A percentile compares a stretch with the other conserved stretches of the same genome.
These are phyloP conservation scores for Quercus parvula DNA, from an alignment of 306 rosid species.

Conservation along the genomic window DNA sequence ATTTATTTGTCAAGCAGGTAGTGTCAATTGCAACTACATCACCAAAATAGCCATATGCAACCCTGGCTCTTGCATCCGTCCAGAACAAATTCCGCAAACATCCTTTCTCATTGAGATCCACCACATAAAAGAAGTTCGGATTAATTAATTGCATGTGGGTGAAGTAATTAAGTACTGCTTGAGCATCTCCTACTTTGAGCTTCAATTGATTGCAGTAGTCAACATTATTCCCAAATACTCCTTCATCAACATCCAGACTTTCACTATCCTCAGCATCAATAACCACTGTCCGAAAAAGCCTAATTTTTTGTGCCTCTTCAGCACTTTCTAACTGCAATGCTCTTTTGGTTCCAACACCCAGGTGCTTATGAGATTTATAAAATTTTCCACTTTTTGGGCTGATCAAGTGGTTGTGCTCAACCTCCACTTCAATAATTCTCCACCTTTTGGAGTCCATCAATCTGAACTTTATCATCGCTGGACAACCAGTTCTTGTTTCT, in stretches of 20 bases:
- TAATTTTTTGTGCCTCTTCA: constrained; percentile 52
- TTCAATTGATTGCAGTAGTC: constrained; percentile 46
- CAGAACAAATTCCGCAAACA: constrained; percentile 70
- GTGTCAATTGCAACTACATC: constrained; percentile 59
- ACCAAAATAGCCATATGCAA: constrained; percentile 47
- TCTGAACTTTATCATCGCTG: constrained; percentile 79
- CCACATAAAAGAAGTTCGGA: constrained; percentile 61
- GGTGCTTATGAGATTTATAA: constrained; percentile 62
- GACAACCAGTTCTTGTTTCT: constrained; percentile 77
- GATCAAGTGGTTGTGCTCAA: constrained; percentile 79
- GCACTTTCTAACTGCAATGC: constrained; percentile 42
- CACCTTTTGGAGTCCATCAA: constrained; percentile 69
- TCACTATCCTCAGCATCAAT: constrained; percentile 42
- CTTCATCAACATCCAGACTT: constrained; percentile 36
- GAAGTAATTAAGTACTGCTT: constrained; percentile 49
- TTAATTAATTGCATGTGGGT: constrained; percentile 44
- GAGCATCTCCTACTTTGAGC: constrained; percentile 57
- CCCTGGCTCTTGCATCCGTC: constrained; percentile 58
- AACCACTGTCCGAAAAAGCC: constrained; percentile 54
- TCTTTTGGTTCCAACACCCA: constrained; percentile 56
- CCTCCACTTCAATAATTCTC: constrained; percentile 79
- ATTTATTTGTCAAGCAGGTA: constrained; percentile 41
- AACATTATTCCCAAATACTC: constrained; percentile 24
- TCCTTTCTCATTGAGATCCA: constrained; percentile 66
- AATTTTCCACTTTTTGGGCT: constrained; percentile 55